These are phyloP conservation scores for Dothistroma septosporum DNA, from an alignment of 2,329 filamentous ascomycete species.

Conservation along the genomic window DNA sequence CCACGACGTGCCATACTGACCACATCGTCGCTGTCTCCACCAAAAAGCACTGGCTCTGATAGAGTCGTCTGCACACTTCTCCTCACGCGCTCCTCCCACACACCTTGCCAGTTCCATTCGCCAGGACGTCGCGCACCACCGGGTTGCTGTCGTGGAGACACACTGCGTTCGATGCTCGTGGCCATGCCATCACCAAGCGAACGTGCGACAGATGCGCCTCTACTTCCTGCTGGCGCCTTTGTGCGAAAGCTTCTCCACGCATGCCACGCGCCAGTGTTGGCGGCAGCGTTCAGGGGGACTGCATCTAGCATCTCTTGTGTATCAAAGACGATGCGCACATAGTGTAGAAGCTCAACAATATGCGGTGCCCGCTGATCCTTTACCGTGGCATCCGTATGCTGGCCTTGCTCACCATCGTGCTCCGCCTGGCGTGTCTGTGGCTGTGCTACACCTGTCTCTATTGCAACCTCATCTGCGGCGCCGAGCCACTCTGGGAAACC, in stretches of 20 bases:
- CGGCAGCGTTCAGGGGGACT: constrained; percentile 74
- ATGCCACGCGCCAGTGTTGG: constrained; percentile 89
- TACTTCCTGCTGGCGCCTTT: constrained; percentile 32
- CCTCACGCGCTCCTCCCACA: constrained; percentile 87
- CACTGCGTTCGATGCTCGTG: constrained; percentile 20
- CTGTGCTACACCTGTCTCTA: constrained; percentile 6
- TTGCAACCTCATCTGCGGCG: constrained; percentile 3
- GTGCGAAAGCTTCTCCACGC: constrained; percentile 76
- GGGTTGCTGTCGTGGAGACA: constrained; percentile 32
- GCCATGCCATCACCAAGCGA: constrained; percentile 12
- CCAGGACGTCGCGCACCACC: constrained; percentile 60
- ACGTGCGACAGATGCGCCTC: constrained; percentile 13
- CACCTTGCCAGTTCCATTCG: constrained; percentile 97
- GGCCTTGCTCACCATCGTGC: constrained; percentile 1
- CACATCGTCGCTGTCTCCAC: constrained; percentile 65
- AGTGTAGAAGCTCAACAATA: constrained; percentile 62
- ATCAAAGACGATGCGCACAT: constrained; percentile 78
- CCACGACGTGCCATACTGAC: constrained; percentile 48
- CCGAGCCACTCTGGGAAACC: constrained; percentile 85
- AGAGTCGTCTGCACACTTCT: constrained; percentile 72
- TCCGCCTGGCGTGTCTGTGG: constrained; percentile 7
- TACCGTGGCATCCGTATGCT: constrained; percentile 5
- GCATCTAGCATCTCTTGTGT: constrained; percentile 72
- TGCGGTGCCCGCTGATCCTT: constrained; percentile 24
- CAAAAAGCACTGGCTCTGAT: constrained; percentile 75